Base-by-base conservation (phyloP, 306 rosid species). In the Gynostemma pentaphyllum region DNA sequence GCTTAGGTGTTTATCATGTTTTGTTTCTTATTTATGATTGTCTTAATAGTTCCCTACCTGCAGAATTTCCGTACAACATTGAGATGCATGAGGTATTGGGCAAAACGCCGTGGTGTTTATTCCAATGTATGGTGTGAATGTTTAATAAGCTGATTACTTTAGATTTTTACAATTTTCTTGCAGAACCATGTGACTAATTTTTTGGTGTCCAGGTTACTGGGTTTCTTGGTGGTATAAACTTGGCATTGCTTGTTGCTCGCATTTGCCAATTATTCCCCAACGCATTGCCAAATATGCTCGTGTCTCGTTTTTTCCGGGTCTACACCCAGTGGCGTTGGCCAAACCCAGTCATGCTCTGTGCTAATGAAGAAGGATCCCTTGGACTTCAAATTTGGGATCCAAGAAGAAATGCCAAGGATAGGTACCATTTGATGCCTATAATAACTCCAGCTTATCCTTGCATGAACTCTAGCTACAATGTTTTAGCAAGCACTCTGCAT, bases 301-400 rank as follows among this genome's bases (percentile, higher is more conserved):
- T 92, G 62, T 86, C 95, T 63, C 90, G 99, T 42, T 92, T 92
- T 87, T 92, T 88, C 74, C 77, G 96, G 79, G 96, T 92, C 24
- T 92, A 80, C 62, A 88, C 88, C 68, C 96, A 84, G 60, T 92
- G 99, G 99, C 88, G 87, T 49, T 92, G 99, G 99, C 99, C 99
- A 70, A 92, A 92, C 71, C 99, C 96, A 13, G 94, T 92, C 40
- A 84, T 92, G 99, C 99, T 92, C 19, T 88, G 96, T 70, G 71
- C 78, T 40, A 92, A 80, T 26, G 95, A 86, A 86, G 95, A 92
- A 73, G 90, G 96, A 69, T 86, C 94, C 62, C 94, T 92, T 75
- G 95, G 96, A 63, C 88, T 92, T 78, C 82, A 61, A 55, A 71
- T 92, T 71, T 92, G 99, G 99, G 95, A 92, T 86, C 99, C 99